phyloP scores from a whole-genome alignment of 1,284 basidiomycete genomes.

The Cerrena zonata region DNA sequence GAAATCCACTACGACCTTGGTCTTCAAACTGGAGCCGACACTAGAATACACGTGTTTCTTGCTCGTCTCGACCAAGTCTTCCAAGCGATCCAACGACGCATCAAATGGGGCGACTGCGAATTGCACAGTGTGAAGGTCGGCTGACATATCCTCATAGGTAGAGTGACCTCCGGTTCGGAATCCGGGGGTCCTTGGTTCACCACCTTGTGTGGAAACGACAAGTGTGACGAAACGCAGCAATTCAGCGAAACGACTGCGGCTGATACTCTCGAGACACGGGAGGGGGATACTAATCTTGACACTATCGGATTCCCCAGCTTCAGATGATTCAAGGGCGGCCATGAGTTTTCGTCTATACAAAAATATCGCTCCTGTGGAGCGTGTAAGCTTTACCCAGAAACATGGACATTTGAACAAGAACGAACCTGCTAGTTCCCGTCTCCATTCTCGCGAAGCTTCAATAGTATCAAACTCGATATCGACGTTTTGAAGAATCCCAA shows the following conservation, averaged over 20 bases:
- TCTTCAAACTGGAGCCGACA: neutral
- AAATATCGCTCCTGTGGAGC: conserved; percentile 42
- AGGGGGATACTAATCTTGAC: conserved; percentile 55
- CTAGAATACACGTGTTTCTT: neutral
- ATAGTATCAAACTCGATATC: conserved; percentile 52
- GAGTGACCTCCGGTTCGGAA: neutral
- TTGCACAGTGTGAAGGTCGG: conserved; percentile 5
- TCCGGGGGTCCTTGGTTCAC: neutral
- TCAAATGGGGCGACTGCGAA: conserved; percentile 7
- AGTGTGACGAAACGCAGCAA: conserved; percentile 17
- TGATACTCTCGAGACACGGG: conserved; percentile 32
- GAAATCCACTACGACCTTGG: conserved; percentile 5
- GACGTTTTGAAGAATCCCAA: too few relatives aligned
- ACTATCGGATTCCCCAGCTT: conserved; percentile 35
- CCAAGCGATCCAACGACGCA: conserved; percentile 1
- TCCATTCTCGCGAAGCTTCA: conserved; percentile 58
- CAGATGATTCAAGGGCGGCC: conserved; percentile 23
- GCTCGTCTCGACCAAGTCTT: neutral
- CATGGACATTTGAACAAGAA: neutral
- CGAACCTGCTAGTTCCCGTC: conserved; percentile 45
- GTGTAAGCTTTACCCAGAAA: neutral
- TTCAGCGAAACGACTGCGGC: conserved; percentile 11
- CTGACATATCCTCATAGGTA: neutral
- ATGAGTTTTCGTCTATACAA: conserved; percentile 39
- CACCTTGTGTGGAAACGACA: conserved; percentile 4